Evolutionary conservation across 2,329 filamentous ascomycete genomes (phyloP).

Genomic region (Xylaria sp.): DNA sequence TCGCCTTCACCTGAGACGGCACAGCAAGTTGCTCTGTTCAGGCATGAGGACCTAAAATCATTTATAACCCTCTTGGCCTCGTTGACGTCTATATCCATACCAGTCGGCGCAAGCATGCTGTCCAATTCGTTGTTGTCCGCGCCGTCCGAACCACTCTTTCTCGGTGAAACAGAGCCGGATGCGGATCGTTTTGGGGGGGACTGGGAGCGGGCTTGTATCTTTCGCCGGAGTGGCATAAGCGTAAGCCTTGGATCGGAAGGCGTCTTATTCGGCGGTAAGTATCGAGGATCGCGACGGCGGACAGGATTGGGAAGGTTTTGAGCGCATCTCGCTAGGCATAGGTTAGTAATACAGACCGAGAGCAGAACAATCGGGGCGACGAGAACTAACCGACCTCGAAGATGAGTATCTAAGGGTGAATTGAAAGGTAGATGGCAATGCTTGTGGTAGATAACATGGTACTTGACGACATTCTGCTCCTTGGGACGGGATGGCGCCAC

Average conservation of each 20-base stretch:
- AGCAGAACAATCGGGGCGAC: constrained; percentile 4
- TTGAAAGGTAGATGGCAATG: constrained; percentile 17
- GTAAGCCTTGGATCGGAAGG: constrained; percentile 12
- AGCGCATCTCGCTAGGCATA: constrained; percentile 12
- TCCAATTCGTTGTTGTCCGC: neutral
- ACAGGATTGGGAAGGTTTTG: constrained; percentile 21
- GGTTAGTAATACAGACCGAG: constrained; percentile 15
- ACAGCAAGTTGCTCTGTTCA: constrained; percentile 14
- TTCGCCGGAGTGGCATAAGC: constrained; percentile 7
- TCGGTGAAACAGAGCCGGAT: constrained; percentile 16
- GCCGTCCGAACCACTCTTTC: constrained; percentile 4
- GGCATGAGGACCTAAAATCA: constrained; percentile 21
- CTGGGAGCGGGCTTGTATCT: constrained; percentile 7
- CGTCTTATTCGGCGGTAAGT: constrained; percentile 8
- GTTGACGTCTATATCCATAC: constrained; percentile 5
- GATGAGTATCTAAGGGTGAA: constrained; percentile 16
- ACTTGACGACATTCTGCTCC: constrained; percentile 16
- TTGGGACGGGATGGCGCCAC: neutral
- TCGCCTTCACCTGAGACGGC: constrained; percentile 22
- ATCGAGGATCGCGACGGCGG: constrained; percentile 7
- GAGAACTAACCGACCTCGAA: constrained; percentile 16
- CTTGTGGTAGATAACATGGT: constrained; percentile 19
- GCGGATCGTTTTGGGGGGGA: constrained; percentile 14
- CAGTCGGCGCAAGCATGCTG: constrained; percentile 5
- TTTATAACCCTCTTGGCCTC: constrained; percentile 5